A percentile compares a stretch with the other conserved stretches of the same genome.
These are phyloP conservation scores for Zygotorulaspora chibaensis DNA, from an alignment of 805 yeast genomes.

Conservation along the genomic window DNA sequence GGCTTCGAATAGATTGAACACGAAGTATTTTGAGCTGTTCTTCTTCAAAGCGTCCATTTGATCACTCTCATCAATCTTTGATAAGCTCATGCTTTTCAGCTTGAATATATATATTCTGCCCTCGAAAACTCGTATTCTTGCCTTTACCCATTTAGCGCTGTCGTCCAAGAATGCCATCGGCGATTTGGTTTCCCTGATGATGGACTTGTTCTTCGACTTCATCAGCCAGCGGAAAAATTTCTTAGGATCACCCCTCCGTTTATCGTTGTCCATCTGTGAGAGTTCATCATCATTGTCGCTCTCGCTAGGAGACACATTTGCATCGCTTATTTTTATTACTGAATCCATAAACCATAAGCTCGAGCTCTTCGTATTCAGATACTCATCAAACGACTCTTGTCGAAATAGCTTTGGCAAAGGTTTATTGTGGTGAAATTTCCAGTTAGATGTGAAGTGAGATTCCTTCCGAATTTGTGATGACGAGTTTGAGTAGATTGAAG, in stretches of 20 bases:
- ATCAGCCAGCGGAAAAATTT: conserved; percentile 22
- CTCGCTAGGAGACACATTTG: conserved; percentile 1
- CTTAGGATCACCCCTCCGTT: neutral
- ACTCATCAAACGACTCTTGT: conserved; percentile 26
- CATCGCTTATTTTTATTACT: conserved; percentile 14
- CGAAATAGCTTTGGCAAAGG: conserved; percentile 23
- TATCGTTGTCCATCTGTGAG: neutral
- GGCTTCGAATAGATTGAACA: conserved; percentile 28
- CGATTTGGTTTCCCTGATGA: conserved; percentile 10
- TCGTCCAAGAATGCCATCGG: conserved; percentile 24
- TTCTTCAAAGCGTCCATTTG: conserved; percentile 12
- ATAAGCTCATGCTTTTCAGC: conserved; percentile 4
- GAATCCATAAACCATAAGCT: conserved; percentile 30
- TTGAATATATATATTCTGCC: conserved; percentile 29
- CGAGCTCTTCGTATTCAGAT: conserved; percentile 11
- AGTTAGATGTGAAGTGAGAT: conserved; percentile 21
- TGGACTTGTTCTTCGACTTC: conserved; percentile 12
- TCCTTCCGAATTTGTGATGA: conserved; percentile 9
- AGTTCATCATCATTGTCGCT: neutral
- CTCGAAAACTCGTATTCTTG: conserved; percentile 23
- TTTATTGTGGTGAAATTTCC: conserved; percentile 26
- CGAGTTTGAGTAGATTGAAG: conserved; percentile 10
- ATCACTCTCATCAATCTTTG: conserved; percentile 3
- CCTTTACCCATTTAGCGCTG: conserved; percentile 20
- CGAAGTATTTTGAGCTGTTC: conserved; percentile 16